Evolutionary conservation across 352 stramenopile genomes (phyloP), one percentile per base, ranked within the genome.

Genomic region (Pythium sukuiense): DNA sequence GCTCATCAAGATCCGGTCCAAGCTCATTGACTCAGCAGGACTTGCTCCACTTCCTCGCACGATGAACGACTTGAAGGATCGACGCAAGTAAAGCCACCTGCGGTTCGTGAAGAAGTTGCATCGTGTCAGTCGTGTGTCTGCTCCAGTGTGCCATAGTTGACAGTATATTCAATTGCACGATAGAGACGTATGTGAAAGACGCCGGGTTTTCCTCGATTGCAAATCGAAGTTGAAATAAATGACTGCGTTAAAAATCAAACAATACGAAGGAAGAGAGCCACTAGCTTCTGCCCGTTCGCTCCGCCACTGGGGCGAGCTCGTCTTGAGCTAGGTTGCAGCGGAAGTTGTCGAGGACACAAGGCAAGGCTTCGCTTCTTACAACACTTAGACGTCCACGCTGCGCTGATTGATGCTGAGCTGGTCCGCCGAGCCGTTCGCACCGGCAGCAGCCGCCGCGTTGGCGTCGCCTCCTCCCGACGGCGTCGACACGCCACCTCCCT

Each of bases 391-490:
- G 61, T 93, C 84, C 20, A 91, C 84, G 57, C 84, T 93, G 58
- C 84, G 84, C 69, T 93, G 82, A 69, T 83, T 88, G 56, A 91
- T 65, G 43, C 70, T 80, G 55, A 93, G 84, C 57, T 90, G 84
- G 61, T 93, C 84, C 2, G 81, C 80, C 30, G 71, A 77, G 6
- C 54, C 67, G 66, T 62, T 73, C 27, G 59, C 45, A 24, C 77
- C 72, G 5, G 65, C 73, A 29, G 58, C 61, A 3, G 73, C 76
- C 12, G 54, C 59, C 18, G 76, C 72, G 33, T 71, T 84, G 14
- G 71, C 58, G 30, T 85, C 77, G n/a, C 66, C 80, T 6, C 66
- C 80, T 6, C 77, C 80, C 20, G 78, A 83, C 2, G 82, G 72
- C 20, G 82, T 81, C 56, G 85, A 46, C 39, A 77, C 78, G 8